Conservation (phyloP, 768 basidiomycete species). For the Lyophyllum atratum region DNA sequence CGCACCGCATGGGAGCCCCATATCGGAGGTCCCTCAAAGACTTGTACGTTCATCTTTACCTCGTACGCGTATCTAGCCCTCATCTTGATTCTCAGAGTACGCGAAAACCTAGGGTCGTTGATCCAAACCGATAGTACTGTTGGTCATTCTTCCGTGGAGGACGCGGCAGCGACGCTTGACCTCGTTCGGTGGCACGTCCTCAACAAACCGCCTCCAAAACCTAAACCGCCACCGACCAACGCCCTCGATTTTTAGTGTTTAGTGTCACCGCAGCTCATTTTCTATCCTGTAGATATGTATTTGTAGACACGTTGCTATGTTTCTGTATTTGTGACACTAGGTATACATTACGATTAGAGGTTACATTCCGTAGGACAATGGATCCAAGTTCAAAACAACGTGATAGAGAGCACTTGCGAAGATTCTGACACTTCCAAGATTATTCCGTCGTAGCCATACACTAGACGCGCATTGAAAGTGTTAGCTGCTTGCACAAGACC, state of each 20-base stretch:
- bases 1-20: slow-evolving; percentile 72
- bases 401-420: slow-evolving; percentile 76
- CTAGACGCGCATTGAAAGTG: slow-evolving; percentile 31
- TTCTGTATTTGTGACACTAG: neutral
- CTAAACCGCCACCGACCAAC: slow-evolving; percentile 3
- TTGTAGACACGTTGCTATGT: neutral
- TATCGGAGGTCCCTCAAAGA: slow-evolving; percentile 81
- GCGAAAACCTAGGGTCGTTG: slow-evolving; percentile 74
- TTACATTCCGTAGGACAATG: neutral
- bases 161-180: slow-evolving; percentile 86
- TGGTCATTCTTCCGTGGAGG: slow-evolving; percentile 91
- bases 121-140: slow-evolving; percentile 81
- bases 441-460: slow-evolving; percentile 81
- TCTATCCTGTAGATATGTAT: neutral
- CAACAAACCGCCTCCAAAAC: slow-evolving; percentile 48
- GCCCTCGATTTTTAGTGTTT: neutral
- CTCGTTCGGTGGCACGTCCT: slow-evolving; percentile 82
- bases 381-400: slow-evolving; percentile 52
- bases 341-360: slow-evolving; percentile 8
- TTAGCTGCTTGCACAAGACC: neutral
- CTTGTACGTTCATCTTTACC: slow-evolving; percentile 50
- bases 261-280: neutral
- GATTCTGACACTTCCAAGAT: slow-evolving; percentile 79
- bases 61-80: neutral
- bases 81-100: slow-evolving; percentile 53